Conservation (phyloP, 495 filamentous ascomycete genomes). For the Jackrogersella multiformis region DNA sequence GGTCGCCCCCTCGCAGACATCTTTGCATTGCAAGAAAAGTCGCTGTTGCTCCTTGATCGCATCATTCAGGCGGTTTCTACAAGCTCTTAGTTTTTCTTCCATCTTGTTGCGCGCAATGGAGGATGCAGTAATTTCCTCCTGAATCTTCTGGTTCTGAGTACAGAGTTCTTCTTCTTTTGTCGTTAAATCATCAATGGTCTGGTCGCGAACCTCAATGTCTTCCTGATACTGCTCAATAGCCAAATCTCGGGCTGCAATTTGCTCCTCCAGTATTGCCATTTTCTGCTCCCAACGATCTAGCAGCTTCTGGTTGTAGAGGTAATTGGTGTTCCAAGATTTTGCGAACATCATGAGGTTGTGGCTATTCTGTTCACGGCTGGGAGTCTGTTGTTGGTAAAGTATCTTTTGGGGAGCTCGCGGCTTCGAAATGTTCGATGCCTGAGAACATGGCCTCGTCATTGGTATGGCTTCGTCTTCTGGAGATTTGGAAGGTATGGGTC, state of each 20-base stretch:
- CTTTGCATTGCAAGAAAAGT: conserved; percentile 45
- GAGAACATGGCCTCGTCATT: conserved; percentile 28
- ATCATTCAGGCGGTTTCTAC: conserved; percentile 46
- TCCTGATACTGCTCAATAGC: conserved; percentile 35
- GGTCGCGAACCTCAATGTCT: conserved; percentile 28
- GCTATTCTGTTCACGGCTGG: conserved; percentile 20
- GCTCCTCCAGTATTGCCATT: conserved; percentile 30
- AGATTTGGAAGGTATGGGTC: conserved; percentile 2
- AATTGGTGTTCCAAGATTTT: conserved; percentile 37
- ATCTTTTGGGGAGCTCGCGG: conserved; percentile 16
- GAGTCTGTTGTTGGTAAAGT: conserved; percentile 3
- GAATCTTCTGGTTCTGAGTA: conserved; percentile 34
- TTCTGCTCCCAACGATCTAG: conserved; percentile 41
- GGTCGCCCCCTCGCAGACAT: conserved; percentile 42
- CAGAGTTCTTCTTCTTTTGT: conserved; percentile 30
- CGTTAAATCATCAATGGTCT: conserved; percentile 41
- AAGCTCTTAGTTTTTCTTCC: conserved; percentile 45
- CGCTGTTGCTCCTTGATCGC: conserved; percentile 53
- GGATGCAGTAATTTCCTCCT: conserved; percentile 36
- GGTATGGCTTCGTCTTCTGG: neutral
- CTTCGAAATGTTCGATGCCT: conserved; percentile 41
- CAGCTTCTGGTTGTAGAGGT: conserved; percentile 29
- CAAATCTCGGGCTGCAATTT: conserved; percentile 34
- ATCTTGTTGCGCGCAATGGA: conserved; percentile 33
- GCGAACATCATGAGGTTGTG: conserved; percentile 26